Evolutionary conservation across 352 stramenopile species (phyloP), one percentile per base, ranked within the genome.

Genomic region (Aphanomyces euteiches): DNA sequence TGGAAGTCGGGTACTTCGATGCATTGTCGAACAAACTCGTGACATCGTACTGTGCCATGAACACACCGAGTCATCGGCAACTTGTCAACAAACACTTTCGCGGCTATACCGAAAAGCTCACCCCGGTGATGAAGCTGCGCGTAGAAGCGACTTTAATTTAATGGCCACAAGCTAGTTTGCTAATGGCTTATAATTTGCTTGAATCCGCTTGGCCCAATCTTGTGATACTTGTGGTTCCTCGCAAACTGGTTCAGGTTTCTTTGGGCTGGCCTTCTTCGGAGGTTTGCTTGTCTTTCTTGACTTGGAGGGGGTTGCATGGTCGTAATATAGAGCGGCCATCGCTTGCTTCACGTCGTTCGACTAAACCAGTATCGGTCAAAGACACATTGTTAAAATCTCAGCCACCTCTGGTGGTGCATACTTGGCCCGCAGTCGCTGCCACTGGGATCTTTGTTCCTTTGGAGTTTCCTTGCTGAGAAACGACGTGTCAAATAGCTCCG

Each of bases 1-100:
- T 90, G n/a, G 84, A 90, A 81, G 76, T 90, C 41, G 81, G 77
- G 3, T 89, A 91, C 73, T 88, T 89, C 59, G 72, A 77, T 5
- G 19, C 58, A 37, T 34, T n/a, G 4, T n/a, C 56, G 57, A 56
- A 34, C 39, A 34, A 76, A 19, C 72, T 90, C 10, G 66, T 90
- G 45, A 78, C 75, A 34, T 90, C 82, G 7, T 92, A 85, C 67
- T 92, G 80, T 72, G 77, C 77, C 3, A 79, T 76, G 41, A 58
- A 66, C 17, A 75, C 69, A 7, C 56, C 61, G 5, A 19, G 21
- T 28, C 73, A 80, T 28, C 21, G 56, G 7, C 12, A 15, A 17
- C 66, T 54, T 38, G 73, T 80, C 28, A 47, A 41, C n/a, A 39
- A 58, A n/a, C 78, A 84, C 66, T 89, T 90, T 53, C 45, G 76